A percentile compares a stretch with the other conserved stretches of the same genome.
phyloP scores from a whole-genome alignment of 2,329 filamentous ascomycete species.

The Paraphoma sp. region DNA sequence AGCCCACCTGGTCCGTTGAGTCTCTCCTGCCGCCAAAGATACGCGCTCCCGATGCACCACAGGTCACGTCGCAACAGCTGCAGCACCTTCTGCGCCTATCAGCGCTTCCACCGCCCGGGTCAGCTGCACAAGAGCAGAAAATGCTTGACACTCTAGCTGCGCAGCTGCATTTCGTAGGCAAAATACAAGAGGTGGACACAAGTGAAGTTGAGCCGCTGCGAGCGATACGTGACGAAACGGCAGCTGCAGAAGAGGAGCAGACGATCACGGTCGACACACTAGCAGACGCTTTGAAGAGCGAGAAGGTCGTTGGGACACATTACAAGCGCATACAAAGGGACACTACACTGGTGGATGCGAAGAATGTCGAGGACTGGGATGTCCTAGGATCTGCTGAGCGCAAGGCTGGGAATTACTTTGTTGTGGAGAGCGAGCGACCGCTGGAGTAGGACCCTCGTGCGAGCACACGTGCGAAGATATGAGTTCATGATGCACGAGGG shows the following conservation, averaged over 20 bases:
- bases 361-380: conserved; percentile 71
- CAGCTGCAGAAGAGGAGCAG: conserved; percentile 59
- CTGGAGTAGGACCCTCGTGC: conserved; percentile 23
- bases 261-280: conserved; percentile 67
- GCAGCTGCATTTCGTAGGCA: conserved; percentile 89
- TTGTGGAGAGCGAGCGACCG: conserved; percentile 69
- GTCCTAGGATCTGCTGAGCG: conserved; percentile 70
- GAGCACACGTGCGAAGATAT: neutral
- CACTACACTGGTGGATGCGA: conserved; percentile 49
- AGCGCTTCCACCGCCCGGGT: conserved; percentile 76
- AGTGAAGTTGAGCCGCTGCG: conserved; percentile 73
- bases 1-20: conserved; percentile 83
- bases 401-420: conserved; percentile 75
- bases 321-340: conserved; percentile 58
- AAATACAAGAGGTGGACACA: conserved; percentile 82
- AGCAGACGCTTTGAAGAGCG: conserved; percentile 62
- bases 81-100: conserved; percentile 88
- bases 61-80: conserved; percentile 71
- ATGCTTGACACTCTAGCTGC: conserved; percentile 79
- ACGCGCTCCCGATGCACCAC: conserved; percentile 37
- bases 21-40: conserved; percentile 67
- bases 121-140: conserved; percentile 66
- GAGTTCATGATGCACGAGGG: too few relatives aligned
- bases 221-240: conserved; percentile 82
- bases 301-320: conserved; percentile 65